phyloP scores from a whole-genome alignment of 805 yeast genomes.

The Diddensiella caesifluorescens region DNA sequence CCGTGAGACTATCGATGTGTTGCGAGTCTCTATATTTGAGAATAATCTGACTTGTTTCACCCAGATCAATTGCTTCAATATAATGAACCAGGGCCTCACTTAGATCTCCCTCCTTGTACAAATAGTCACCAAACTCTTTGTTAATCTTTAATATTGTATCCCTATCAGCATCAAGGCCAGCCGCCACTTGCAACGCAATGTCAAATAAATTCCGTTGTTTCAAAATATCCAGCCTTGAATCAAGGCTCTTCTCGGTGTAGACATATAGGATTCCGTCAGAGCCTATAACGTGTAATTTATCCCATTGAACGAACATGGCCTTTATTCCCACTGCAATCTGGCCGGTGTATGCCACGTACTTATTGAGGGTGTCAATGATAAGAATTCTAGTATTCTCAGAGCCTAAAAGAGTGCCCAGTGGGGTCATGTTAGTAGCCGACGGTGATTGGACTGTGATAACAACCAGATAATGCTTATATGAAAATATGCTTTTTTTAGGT shows the following conservation, averaged over 20 bases:
- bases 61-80: slow-evolving; percentile 48
- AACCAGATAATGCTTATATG: slow-evolving; percentile 50
- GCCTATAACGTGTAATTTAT: slow-evolving; percentile 55
- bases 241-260: slow-evolving; percentile 58
- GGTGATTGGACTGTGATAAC: slow-evolving; percentile 26
- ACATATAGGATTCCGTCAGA: slow-evolving; percentile 71
- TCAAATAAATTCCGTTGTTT: slow-evolving; percentile 65
- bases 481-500: slow-evolving; percentile 47
- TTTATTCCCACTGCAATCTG: slow-evolving; percentile 61
- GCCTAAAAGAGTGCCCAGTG: slow-evolving; percentile 20
- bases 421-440: slow-evolving; percentile 8
- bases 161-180: slow-evolving; percentile 28
- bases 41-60: slow-evolving; percentile 70
- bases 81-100: slow-evolving; percentile 73
- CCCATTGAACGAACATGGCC: slow-evolving; percentile 54
- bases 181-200: slow-evolving; percentile 67
- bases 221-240: slow-evolving; percentile 64
- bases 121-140: slow-evolving; percentile 62
- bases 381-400: slow-evolving; percentile 49
- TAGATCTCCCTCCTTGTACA: slow-evolving; percentile 60
- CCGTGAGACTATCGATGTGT: slow-evolving; percentile 57
- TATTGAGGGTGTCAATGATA: slow-evolving; percentile 64
- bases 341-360: slow-evolving; percentile 62
- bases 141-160: slow-evolving; percentile 38
- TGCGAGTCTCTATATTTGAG: slow-evolving; percentile 74